phyloP scores from a whole-genome alignment of 2,329 filamentous ascomycete genomes.

The Xylaria sp. region DNA sequence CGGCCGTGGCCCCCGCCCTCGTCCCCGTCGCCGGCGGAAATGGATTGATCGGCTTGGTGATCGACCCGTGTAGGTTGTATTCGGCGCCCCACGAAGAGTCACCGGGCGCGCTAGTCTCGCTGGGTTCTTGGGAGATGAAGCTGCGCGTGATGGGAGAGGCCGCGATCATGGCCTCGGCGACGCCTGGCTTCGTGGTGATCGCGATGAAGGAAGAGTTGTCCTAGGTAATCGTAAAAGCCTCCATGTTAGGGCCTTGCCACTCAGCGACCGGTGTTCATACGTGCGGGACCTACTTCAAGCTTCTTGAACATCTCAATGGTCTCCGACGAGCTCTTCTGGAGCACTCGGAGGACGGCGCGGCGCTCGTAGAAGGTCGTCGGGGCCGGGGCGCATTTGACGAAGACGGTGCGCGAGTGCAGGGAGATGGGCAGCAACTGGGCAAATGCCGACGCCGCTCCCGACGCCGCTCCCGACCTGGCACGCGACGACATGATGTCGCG shows the following conservation, averaged over 20 bases:
- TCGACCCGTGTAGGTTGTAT: conserved; percentile 27
- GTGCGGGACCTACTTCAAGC: conserved; percentile 40
- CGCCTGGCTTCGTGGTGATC: conserved; percentile 46
- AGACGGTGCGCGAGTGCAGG: conserved; percentile 41
- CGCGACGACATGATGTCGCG: conserved; percentile 23
- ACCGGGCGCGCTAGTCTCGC: conserved; percentile 3
- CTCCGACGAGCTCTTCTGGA: conserved; percentile 41
- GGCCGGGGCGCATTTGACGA: conserved; percentile 54
- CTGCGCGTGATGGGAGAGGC: conserved; percentile 53
- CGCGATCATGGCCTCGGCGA: conserved; percentile 44
- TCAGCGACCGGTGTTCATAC: background rate
- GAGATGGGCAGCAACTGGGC: conserved; percentile 35
- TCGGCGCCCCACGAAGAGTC: conserved; percentile 32
- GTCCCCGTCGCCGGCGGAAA: conserved; percentile 14
- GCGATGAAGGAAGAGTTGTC: conserved; percentile 54
- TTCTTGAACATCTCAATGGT: conserved; percentile 57
- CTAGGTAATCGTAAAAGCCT: conserved; percentile 36
- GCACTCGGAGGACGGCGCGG: conserved; percentile 54
- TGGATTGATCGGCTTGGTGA: conserved; percentile 32
- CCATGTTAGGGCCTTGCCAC: background rate
- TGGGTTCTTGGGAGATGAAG: conserved; percentile 34
- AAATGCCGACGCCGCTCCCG: conserved; percentile 23
- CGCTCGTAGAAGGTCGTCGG: conserved; percentile 58
- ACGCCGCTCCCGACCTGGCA: background rate
- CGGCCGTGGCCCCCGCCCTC: conserved; percentile 24